Base-by-base conservation (phyloP, 176 grass and related monocot genomes). In the Guadua angustifolia region DNA sequence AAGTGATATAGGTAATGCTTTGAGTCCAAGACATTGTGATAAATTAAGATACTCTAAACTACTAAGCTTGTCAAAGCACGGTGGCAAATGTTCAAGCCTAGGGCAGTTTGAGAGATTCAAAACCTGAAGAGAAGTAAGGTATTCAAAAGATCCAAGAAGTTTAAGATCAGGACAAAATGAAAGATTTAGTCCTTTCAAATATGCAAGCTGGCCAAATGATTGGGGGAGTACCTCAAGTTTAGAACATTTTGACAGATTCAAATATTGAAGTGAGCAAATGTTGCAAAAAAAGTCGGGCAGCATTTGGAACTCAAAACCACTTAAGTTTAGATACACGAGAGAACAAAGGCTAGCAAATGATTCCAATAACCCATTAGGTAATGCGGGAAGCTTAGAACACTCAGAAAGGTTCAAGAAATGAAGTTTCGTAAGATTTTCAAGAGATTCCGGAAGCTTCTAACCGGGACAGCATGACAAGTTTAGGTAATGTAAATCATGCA, bases 191-290 rank as follows among this genome's bases (percentile, higher is more conserved):
- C 36, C 56, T 79, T 73, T 83, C 74, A 88, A 33, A 79, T 66
- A 84, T 51, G 56, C 64, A 60, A 87, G 89, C 29, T 36, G 35
- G 35, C 35, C 35, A 36, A 36, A 36, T 36, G 35, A 36, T 36
- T 36, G 35, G 35, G 35, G 35, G 46, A 91, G 78, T 53, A 39
- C 22, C 74, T 89, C 47, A 66, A 89, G 75, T 88, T 89, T 78
- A 69, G 73, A 89, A 82, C 90, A 92, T 77, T 78, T 73, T 61
- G 77, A 88, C 26, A 92, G 44, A 85, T 86, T 85, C 44, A 92
- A 73, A 51, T 73, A 85, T 0, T 85, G 78, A 66, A 92, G 86
- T 82, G 87, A 82, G 56, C 35, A 79, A 58, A 92, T 73, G 66
- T 73, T 83, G 73, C 73, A 58, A 32, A 88, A 85, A 62, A 70